Base-by-base conservation (phyloP, 176 grass and related monocot genomes). In the Musa schizocarpa region DNA sequence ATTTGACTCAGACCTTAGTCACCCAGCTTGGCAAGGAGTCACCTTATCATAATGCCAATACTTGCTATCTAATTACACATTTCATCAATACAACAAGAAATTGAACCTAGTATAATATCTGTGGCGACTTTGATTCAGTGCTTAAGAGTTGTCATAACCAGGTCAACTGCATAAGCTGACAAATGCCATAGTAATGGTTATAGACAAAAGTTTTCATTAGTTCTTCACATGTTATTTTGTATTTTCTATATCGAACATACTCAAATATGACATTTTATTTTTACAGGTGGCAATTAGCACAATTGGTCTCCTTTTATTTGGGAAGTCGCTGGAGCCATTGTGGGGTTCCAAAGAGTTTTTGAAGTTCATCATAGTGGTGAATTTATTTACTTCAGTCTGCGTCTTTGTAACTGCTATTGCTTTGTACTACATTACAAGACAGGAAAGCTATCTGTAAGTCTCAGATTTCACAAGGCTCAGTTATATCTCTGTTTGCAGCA, bases 391-490 rank as follows among this genome's bases (percentile, higher is more conserved):
- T 79, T 94, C 95, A 66, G 64, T 76, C 14, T 91, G 86, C 62
- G 84, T 99, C 74, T 99, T 99, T 78, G 29, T 87, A 74, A 91
- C 86, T 82, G 88, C 90, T 64, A 89, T 99, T 82, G 76, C 73
- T 9, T 21, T 99, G 16, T 94, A 99, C 78, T 99, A 99, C 54
- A 78, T 93, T 57, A 94, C 82, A 52, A 86, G 84, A 52, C 77
- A 87, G 72, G 90, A 99, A 76, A 91, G 61, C 83, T 99, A 99
- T 63, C 90, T 99, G 95, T 99, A 89, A 93, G 95, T 87, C 74
- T 68, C n/a, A 21, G 66, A 12, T 11, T 2, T 29, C 0, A 52
- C 58, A 2, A 57, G 20, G 53, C 10, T 52, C 9, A 20, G 19
- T 51, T 65, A 52, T 51, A 61, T 63, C 23, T 63, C 63, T 53